Conservation (phyloP, 768 basidiomycete species). For the Lactarius deliciosus region DNA sequence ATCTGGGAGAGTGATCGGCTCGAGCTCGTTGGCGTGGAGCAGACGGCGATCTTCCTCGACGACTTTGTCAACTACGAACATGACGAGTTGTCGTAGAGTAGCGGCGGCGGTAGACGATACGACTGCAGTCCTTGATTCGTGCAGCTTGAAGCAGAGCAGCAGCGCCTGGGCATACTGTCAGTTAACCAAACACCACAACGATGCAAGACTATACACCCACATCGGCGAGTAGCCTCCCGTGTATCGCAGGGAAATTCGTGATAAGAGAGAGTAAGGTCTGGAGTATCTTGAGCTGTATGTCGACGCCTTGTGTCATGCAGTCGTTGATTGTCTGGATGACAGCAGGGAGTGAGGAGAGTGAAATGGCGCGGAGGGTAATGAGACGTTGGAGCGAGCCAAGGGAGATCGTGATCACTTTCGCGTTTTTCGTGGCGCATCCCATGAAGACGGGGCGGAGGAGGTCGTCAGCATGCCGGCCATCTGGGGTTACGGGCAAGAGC, state of each 20-base stretch:
- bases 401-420: slow-evolving; percentile 91
- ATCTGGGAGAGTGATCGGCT: slow-evolving; percentile 62
- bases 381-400: slow-evolving; percentile 89
- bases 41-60: slow-evolving; percentile 64
- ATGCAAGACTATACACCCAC: slow-evolving; percentile 45
- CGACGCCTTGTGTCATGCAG: slow-evolving; percentile 91
- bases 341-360: slow-evolving; percentile 70
- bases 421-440: slow-evolving; percentile 90
- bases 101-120: slow-evolving; percentile 98
- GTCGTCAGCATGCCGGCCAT: slow-evolving; percentile 77
- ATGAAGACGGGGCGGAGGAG: slow-evolving; percentile 87
- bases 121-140: slow-evolving; percentile 93
- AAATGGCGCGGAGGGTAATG: slow-evolving; percentile 83
- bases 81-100: slow-evolving; percentile 91
- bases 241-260: slow-evolving; percentile 81
- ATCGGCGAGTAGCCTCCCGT: slow-evolving; percentile 77
- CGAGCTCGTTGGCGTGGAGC: slow-evolving; percentile 35
- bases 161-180: slow-evolving; percentile 57
- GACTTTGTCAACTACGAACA: slow-evolving; percentile 98
- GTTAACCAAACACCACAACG: background rate
- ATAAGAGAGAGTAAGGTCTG: slow-evolving; percentile 91
- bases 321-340: slow-evolving; percentile 85
- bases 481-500: slow-evolving; percentile 36
- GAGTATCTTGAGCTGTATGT: slow-evolving; percentile 91
- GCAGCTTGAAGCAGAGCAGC: slow-evolving; percentile 90